phyloP scores from a whole-genome alignment of 1,284 basidiomycete species.

The Apiotrichum montevideense region DNA sequence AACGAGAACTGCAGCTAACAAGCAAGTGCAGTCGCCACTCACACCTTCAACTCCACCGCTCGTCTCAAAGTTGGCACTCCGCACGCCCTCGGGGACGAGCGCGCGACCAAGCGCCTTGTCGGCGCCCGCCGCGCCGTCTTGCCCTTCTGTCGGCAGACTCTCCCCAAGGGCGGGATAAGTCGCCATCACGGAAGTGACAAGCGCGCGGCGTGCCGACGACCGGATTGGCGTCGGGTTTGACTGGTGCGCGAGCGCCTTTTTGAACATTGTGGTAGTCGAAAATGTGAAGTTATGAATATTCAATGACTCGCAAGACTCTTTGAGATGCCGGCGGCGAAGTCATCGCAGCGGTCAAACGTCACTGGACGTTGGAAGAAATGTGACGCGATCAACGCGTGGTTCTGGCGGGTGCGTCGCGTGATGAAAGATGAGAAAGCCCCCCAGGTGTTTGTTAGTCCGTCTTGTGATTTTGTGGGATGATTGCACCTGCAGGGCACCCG shows the following conservation, averaged over 20 bases:
- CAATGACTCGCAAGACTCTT: too few species aligned
- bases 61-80: slow-evolving; percentile 35
- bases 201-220: slow-evolving; percentile 41
- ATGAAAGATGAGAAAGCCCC: too few species aligned
- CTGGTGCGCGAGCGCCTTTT: slow-evolving; percentile 43
- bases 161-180: slow-evolving; percentile 29
- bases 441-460: too few species aligned
- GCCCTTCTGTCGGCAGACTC: neutral
- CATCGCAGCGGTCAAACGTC: too few species aligned
- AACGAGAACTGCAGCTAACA: neutral
- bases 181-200: slow-evolving; percentile 29
- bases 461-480: too few species aligned
- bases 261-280: slow-evolving; percentile 37
- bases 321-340: too few species aligned
- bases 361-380: too few species aligned
- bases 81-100: slow-evolving; percentile 41
- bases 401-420: too few species aligned
- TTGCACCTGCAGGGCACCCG: too few species aligned
- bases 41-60: slow-evolving; percentile 42
- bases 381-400: too few species aligned
- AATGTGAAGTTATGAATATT: neutral
- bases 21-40: slow-evolving; percentile 7
- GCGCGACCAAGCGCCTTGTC: slow-evolving; percentile 37
- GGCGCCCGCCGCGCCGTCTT: slow-evolving; percentile 7
- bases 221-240: slow-evolving; percentile 44